phyloP scores from a whole-genome alignment of 257 asterid species.

The Solanum tarapatanum region DNA sequence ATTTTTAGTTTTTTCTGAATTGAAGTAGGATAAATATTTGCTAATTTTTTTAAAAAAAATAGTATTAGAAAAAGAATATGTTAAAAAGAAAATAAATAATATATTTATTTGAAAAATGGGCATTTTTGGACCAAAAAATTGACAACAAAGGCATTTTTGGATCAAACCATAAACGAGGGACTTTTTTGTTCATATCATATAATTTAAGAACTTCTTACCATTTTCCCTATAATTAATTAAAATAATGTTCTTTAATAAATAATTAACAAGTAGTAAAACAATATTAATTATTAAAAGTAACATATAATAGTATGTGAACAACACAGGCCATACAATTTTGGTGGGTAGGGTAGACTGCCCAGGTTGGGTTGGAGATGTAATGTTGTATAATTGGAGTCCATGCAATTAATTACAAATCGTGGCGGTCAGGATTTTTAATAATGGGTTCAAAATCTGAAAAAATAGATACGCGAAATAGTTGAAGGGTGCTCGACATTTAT shows the following conservation, averaged over 20 bases:
- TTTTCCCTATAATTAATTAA: no score
- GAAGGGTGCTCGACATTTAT: fast-evolving
- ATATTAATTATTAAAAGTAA: no score
- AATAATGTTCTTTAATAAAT: neutral
- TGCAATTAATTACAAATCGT: conserved; percentile 1
- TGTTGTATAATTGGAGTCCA: conserved; percentile 1
- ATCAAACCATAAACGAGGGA: neutral
- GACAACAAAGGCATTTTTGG: no score
- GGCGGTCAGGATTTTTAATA: no score
- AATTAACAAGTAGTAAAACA: neutral
- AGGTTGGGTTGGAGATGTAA: neutral
- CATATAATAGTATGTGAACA: neutral
- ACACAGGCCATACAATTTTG: neutral
- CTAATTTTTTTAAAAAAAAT: no score
- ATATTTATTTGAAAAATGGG: no score
- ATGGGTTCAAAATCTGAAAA: fast-evolving
- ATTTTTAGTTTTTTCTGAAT: no score
- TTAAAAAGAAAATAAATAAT: no score
- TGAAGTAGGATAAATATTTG: neutral
- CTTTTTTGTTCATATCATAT: neutral
- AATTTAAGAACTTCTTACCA: no score
- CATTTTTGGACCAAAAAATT: neutral
- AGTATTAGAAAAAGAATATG: no score
- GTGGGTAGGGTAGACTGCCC: neutral
- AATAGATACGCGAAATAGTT: fast-evolving